Conservation (phyloP, 805 yeast species). For the Suhomyces emberorum region DNA sequence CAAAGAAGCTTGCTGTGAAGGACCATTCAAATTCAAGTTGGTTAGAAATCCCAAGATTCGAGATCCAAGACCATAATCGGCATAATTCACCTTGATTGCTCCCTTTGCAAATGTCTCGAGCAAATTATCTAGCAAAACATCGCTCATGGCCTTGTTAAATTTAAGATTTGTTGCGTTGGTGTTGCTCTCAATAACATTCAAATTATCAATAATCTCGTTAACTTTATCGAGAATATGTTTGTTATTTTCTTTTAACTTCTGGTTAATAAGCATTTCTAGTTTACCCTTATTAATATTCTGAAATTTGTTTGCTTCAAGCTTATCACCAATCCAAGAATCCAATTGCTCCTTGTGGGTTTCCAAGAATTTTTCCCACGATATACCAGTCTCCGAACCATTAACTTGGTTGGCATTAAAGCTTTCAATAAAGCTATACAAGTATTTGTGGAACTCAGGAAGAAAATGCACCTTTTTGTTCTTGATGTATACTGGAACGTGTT, state of each 20-base stretch:
- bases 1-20: constrained; percentile 15
- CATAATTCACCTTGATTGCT: constrained; percentile 35
- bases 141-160: constrained; percentile 14
- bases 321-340: constrained; percentile 13
- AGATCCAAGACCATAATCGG: constrained; percentile 37
- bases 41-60: constrained; percentile 42
- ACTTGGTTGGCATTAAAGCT: constrained; percentile 13
- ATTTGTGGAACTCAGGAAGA: constrained; percentile 38
- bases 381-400: not conserved
- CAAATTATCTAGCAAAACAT: constrained; percentile 25
- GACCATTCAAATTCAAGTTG: constrained; percentile 4
- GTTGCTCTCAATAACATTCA: constrained; percentile 12
- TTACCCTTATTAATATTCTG: constrained; percentile 17
- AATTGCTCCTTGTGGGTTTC: constrained; percentile 17
- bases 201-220: constrained; percentile 24
- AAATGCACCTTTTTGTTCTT: constrained; percentile 34
- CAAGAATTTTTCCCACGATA: constrained; percentile 24
- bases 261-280: constrained; percentile 21
- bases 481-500: constrained; percentile 29
- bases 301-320: constrained; percentile 2
- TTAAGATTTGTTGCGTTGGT: constrained; percentile 5
- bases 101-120: constrained; percentile 33
- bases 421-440: constrained; percentile 31
- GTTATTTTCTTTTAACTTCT: constrained; percentile 22
- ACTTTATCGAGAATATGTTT: constrained; percentile 20